Conservation (phyloP, 768 basidiomycete species). For the Suillus americanus region DNA sequence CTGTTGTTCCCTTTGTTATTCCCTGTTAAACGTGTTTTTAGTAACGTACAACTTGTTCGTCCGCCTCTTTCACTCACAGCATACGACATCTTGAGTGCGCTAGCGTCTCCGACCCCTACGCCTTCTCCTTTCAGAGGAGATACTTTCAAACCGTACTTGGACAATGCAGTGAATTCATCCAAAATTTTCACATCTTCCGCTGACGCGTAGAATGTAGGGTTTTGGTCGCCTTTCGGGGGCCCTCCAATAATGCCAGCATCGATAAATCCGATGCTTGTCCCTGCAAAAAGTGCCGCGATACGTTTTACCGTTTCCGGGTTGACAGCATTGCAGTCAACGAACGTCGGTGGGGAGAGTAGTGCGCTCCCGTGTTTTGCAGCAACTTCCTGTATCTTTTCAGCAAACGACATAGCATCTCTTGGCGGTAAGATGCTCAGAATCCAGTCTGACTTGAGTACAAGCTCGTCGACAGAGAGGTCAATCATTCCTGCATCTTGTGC, state of each 20-base stretch:
- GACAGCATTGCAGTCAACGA: slow-evolving; percentile 61
- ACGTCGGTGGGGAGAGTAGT: slow-evolving; percentile 29
- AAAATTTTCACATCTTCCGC: slow-evolving; percentile 34
- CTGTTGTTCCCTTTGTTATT: slow-evolving; percentile 54
- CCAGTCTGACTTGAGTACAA: slow-evolving; percentile 39
- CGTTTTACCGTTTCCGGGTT: slow-evolving; percentile 48
- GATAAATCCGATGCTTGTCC: slow-evolving; percentile 42
- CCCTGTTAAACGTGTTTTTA: slow-evolving; percentile 36
- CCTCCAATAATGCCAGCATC: slow-evolving; percentile 60
- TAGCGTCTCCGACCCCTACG: slow-evolving; percentile 54
- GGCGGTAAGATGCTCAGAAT: slow-evolving; percentile 62
- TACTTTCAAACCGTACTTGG: slow-evolving; percentile 45
- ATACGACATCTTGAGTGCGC: slow-evolving; percentile 65
- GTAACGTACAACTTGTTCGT: not conserved
- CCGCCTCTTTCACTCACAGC: slow-evolving; percentile 39
- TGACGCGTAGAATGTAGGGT: slow-evolving; percentile 59
- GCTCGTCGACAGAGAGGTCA: slow-evolving; percentile 37
- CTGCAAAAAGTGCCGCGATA: slow-evolving; percentile 46
- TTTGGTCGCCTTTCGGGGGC: slow-evolving; percentile 46
- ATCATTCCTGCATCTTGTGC: slow-evolving; percentile 53
- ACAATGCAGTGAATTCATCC: slow-evolving; percentile 40
- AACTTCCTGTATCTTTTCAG: slow-evolving; percentile 27
- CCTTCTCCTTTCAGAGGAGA: slow-evolving; percentile 47
- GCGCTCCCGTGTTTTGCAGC: not conserved
- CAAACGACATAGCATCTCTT: slow-evolving; percentile 47